Evolutionary conservation across 225 moss, liverwort and hornwort genomes (phyloP).

Genomic region (Polytrichum formosum): DNA sequence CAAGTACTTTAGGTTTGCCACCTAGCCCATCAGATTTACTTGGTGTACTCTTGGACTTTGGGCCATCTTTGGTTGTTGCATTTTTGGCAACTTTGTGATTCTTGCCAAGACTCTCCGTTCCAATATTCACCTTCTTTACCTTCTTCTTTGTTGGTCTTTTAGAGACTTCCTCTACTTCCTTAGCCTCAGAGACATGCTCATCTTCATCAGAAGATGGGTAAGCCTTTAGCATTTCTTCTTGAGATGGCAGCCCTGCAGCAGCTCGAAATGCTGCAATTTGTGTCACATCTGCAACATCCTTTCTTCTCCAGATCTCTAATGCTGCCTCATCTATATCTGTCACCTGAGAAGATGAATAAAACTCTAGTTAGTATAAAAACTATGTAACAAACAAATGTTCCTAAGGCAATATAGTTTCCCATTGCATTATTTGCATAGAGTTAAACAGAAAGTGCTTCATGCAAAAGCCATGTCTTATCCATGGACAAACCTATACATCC

Average conservation of each 20-base stretch:
- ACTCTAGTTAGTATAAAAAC: no score
- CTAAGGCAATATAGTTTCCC: no score
- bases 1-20: constrained; percentile 28
- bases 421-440: no score
- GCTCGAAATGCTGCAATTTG: constrained; percentile 57
- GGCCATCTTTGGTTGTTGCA: constrained; percentile 30
- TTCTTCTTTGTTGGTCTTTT: constrained; percentile 46
- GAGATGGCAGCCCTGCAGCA: constrained; percentile 63
- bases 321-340: constrained; percentile 80
- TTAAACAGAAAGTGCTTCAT: no score
- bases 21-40: constrained; percentile 31
- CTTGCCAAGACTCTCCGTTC: constrained; percentile 33
- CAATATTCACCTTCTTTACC: constrained; percentile 30
- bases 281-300: constrained; percentile 65
- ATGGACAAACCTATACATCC: no score
- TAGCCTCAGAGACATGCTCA: constrained; percentile 40
- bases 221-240: constrained; percentile 59
- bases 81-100: constrained; percentile 45
- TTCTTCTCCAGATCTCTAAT: constrained; percentile 84
- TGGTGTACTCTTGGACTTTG: constrained; percentile 31
- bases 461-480: no score
- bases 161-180: constrained; percentile 24
- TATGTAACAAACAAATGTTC: no score
- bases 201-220: constrained; percentile 91
- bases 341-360: constrained; percentile 33